A percentile compares a stretch with the other conserved stretches of the same genome.
Evolutionary conservation across 225 moss, liverwort and hornwort genomes (phyloP).

Genomic region (Lunularia cruciata): DNA sequence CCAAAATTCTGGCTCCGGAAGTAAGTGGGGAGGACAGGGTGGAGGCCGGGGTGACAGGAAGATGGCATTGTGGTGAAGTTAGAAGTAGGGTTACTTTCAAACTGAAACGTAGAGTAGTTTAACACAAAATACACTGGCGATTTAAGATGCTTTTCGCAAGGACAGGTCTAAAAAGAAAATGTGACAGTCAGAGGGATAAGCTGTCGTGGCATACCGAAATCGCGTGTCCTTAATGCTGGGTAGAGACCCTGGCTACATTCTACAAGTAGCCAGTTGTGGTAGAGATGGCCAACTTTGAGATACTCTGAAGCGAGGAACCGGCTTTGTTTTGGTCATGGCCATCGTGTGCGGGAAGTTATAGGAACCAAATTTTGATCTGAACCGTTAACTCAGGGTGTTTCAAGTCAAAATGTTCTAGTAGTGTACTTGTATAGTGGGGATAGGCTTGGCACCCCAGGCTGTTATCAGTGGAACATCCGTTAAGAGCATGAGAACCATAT

Average conservation of each 20-base stretch:
- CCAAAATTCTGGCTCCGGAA: slow-evolving; percentile 8
- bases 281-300: slow-evolving; percentile 8
- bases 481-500: not conserved
- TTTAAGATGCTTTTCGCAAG: slow-evolving; percentile 17
- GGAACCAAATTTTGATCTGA: slow-evolving; percentile 31
- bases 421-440: slow-evolving; percentile 29
- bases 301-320: slow-evolving; percentile 1
- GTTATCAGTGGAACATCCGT: slow-evolving; percentile 6
- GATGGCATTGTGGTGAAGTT: slow-evolving; percentile 15
- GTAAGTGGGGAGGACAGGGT: slow-evolving; percentile 29
- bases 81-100: not conserved
- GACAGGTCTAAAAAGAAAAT: slow-evolving; percentile 12
- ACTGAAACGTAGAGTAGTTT: slow-evolving; percentile 3
- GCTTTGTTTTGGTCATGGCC: slow-evolving; percentile 11
- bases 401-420: slow-evolving; percentile 12
- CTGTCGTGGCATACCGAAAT: slow-evolving; percentile 7
- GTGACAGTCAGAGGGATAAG: slow-evolving; percentile 15
- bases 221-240: slow-evolving; percentile 17
- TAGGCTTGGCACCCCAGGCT: slow-evolving; percentile 24
- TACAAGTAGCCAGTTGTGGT: slow-evolving; percentile 16
- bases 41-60: slow-evolving; percentile 23
- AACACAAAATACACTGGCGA: slow-evolving; percentile 6
- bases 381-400: slow-evolving; percentile 20
- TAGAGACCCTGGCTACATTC: slow-evolving; percentile 8
- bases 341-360: slow-evolving; percentile 4